Percentiles rank a stretch among this genome's conserved stretches.
Evolutionary conservation across 352 stramenopile genomes (phyloP).

Genomic region (Phytophthora meadii): DNA sequence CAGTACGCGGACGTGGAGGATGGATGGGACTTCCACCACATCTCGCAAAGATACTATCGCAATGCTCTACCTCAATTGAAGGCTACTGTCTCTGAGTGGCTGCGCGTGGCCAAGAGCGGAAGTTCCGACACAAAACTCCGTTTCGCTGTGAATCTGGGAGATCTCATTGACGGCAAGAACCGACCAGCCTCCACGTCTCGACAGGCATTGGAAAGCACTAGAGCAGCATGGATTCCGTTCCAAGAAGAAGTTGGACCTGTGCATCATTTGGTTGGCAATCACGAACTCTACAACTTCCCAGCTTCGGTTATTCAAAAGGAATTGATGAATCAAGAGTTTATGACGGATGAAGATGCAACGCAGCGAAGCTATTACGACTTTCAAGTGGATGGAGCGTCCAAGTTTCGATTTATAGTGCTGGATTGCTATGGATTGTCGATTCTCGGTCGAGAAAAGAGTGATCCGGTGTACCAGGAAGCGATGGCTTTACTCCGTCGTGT

Average conservation of each 20-base stretch:
- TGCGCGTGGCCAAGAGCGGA: conserved; percentile 35
- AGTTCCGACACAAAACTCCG: conserved; percentile 34
- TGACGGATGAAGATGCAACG: conserved; percentile 11
- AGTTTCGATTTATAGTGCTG: conserved; percentile 72
- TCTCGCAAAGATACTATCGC: conserved; percentile 74
- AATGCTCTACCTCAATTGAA: conserved; percentile 64
- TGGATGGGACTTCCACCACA: conserved; percentile 80
- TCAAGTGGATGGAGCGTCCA: conserved; percentile 37
- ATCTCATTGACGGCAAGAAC: conserved; percentile 88
- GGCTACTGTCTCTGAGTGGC: conserved; percentile 57
- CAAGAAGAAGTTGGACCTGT: conserved; percentile 54
- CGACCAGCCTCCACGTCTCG: conserved; percentile 46
- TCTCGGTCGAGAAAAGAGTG: conserved; percentile 52
- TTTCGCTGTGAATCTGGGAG: conserved; percentile 82
- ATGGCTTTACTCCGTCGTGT: conserved; percentile 40
- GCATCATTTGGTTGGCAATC: conserved; percentile 85
- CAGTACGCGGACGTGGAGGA: conserved; percentile 87
- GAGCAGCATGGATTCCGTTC: conserved; percentile 54
- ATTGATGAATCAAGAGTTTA: conserved; percentile 44
- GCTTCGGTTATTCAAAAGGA: conserved; percentile 49
- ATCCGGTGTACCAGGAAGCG: conserved; percentile 57
- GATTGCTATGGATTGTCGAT: conserved; percentile 77
- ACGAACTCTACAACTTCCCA: conserved; percentile 88
- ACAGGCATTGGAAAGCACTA: conserved; percentile 48
- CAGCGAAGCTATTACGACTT: conserved; percentile 75